Conservation (phyloP, 108 stramenopile species). For the Pseudonitzschia pungens region DNA sequence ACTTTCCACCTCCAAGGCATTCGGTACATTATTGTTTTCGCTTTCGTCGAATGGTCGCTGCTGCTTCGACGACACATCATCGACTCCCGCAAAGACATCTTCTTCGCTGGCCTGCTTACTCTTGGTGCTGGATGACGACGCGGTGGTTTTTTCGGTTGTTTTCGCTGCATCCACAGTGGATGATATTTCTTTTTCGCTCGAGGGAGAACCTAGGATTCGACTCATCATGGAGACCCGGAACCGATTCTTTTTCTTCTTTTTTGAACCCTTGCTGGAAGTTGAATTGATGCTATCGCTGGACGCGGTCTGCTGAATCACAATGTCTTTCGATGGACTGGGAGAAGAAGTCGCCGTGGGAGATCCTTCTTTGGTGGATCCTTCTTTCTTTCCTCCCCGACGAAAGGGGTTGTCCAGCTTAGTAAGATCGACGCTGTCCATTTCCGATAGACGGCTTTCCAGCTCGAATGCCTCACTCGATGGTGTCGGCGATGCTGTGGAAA, state of each 20-base stretch:
- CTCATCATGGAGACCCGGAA: constrained; percentile 2
- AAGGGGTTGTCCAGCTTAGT: constrained; percentile 7
- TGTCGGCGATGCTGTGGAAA: not conserved
- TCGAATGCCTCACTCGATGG: not conserved
- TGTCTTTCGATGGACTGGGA: no score
- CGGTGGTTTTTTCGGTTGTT: no score
- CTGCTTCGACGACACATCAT: constrained; percentile 5
- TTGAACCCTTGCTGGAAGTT: not conserved
- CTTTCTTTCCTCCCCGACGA: not conserved
- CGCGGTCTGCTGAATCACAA: not conserved
- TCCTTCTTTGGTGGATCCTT: not conserved
- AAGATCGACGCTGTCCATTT: constrained; percentile 5
- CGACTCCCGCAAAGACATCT: constrained; percentile 29
- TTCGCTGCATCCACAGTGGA: not conserved
- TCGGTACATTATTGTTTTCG: not conserved
- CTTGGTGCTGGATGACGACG: no score
- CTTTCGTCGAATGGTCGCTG: not conserved
- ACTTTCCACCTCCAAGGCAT: not conserved
- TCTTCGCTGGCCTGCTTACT: not conserved
- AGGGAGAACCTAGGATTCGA: not conserved
- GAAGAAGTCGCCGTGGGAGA: no score
- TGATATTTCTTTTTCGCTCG: not conserved
- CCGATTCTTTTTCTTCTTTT: constrained; percentile 1
- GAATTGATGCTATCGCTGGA: not conserved
- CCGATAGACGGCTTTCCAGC: constrained; percentile 3